Conservation (phyloP, 495 filamentous ascomycete species). For the Lasiosphaeria miniovina region DNA sequence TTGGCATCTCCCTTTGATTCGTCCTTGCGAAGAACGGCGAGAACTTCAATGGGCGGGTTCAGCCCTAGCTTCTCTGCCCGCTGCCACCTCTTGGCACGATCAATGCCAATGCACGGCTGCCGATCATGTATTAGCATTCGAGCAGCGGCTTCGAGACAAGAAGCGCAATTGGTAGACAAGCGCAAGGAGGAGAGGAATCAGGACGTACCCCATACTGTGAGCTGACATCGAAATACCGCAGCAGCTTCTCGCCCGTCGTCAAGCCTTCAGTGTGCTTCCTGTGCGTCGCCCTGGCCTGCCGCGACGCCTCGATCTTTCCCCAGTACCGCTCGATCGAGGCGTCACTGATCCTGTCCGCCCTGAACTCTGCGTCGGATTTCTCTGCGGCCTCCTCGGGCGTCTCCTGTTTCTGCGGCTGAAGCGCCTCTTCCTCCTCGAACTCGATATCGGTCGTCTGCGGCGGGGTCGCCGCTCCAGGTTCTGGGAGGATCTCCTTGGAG, state of each 20-base stretch:
- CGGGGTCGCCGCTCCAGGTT: constrained; percentile 24
- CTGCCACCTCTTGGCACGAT: constrained; percentile 80
- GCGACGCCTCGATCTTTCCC: constrained; percentile 59
- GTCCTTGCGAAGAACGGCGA: constrained; percentile 76
- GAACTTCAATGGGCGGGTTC: constrained; percentile 86
- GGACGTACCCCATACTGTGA: constrained; percentile 82
- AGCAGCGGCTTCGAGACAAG: background rate
- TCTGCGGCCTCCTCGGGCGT: constrained; percentile 14
- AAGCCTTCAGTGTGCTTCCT: constrained; percentile 58
- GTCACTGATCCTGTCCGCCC: constrained; percentile 58
- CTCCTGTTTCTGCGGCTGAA: constrained; percentile 18
- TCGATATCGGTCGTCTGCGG: constrained; percentile 25
- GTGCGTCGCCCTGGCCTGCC: constrained; percentile 57
- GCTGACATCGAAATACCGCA: constrained; percentile 84
- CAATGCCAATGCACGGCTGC: constrained; percentile 85
- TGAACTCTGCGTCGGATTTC: constrained; percentile 49
- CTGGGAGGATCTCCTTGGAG: constrained; percentile 21
- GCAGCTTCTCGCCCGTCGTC: constrained; percentile 72
- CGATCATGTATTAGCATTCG: background rate
- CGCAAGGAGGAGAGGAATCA: background rate
- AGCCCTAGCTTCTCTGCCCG: constrained; percentile 75
- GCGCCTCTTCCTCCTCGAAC: constrained; percentile 24
- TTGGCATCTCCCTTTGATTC: constrained; percentile 48
- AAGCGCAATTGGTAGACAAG: background rate
- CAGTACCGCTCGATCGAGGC: constrained; percentile 71